These are phyloP conservation scores for Colletotrichum limetticola DNA, from an alignment of 2,329 filamentous ascomycete species.

Conservation along the genomic window DNA sequence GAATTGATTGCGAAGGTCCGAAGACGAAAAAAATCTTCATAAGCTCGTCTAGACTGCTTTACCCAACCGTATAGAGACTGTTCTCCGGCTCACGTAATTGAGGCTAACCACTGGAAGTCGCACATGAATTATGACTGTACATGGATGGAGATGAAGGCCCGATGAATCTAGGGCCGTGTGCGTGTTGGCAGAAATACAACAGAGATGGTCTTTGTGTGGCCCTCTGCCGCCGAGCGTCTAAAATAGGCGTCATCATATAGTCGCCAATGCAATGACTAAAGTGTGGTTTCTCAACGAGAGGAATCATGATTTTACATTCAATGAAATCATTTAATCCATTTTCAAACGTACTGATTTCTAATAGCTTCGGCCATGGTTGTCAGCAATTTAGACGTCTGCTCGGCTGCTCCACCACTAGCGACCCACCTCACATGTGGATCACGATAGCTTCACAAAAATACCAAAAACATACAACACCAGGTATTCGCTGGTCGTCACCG, in stretches of 20 bases:
- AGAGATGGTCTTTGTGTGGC: no score
- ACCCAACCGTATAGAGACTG: background rate
- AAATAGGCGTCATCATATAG: background rate
- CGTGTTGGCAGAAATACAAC: background rate
- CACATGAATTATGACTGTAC: no score
- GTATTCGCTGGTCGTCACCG: conserved; percentile 2
- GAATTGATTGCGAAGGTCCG: background rate
- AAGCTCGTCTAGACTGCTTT: no score
- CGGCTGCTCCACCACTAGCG: background rate
- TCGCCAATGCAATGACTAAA: background rate
- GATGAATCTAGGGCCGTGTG: background rate
- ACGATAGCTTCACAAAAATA: no score
- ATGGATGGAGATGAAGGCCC: background rate
- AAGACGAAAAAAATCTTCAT: background rate
- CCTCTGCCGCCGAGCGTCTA: background rate
- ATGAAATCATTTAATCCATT: background rate
- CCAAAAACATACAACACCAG: conserved; percentile 1
- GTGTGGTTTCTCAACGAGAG: no score
- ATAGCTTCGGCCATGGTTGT: background rate
- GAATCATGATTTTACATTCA: no score
- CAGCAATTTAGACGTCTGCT: background rate
- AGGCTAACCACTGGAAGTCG: background rate
- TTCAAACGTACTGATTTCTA: no score
- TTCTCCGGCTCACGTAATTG: background rate
- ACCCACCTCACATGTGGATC: background rate